Evolutionary conservation across 345 rosid genomes (phyloP).

Genomic region (Lumnitzera racemosa): DNA sequence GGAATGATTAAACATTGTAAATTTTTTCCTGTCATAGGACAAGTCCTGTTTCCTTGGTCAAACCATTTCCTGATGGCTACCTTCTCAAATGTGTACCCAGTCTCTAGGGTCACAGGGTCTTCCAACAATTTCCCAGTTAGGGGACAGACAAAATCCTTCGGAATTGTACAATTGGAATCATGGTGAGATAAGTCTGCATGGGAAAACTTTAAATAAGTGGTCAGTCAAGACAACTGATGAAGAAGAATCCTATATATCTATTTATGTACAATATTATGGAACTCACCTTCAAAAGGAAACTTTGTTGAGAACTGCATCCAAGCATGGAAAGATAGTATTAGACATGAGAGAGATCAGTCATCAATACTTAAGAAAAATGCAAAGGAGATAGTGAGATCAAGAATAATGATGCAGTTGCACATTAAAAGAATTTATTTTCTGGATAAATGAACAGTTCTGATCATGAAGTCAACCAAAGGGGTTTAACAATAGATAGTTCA

Average conservation of each 20-base stretch:
- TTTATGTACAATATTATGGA: neutral
- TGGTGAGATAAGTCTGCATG: slow-evolving; percentile 27
- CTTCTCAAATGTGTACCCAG: slow-evolving; percentile 57
- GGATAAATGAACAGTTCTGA: neutral
- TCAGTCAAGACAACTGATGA: no score
- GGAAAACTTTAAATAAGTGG: slow-evolving; percentile 3
- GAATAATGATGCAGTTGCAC: no score
- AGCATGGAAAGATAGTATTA: neutral
- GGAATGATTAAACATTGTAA: slow-evolving; percentile 37
- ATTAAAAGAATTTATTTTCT: no score
- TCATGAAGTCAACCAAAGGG: slow-evolving; percentile 5
- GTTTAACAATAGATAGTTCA: slow-evolving; percentile 7
- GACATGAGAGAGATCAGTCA: neutral
- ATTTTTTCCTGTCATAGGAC: slow-evolving; percentile 49
- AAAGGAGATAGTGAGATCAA: no score
- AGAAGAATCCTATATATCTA: no score
- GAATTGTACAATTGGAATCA: slow-evolving; percentile 26
- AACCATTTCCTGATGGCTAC: slow-evolving; percentile 50
- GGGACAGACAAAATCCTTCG: slow-evolving; percentile 45
- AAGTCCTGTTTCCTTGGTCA: slow-evolving; percentile 43
- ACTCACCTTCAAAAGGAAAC: slow-evolving; percentile 29
- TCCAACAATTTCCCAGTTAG: slow-evolving; percentile 43
- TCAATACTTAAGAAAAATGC: no score
- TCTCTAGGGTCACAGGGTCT: slow-evolving; percentile 60
- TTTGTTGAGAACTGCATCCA: slow-evolving; percentile 19